These are phyloP conservation scores for Truncatella angustata DNA, from an alignment of 2,329 filamentous ascomycete genomes.

Conservation along the genomic window DNA sequence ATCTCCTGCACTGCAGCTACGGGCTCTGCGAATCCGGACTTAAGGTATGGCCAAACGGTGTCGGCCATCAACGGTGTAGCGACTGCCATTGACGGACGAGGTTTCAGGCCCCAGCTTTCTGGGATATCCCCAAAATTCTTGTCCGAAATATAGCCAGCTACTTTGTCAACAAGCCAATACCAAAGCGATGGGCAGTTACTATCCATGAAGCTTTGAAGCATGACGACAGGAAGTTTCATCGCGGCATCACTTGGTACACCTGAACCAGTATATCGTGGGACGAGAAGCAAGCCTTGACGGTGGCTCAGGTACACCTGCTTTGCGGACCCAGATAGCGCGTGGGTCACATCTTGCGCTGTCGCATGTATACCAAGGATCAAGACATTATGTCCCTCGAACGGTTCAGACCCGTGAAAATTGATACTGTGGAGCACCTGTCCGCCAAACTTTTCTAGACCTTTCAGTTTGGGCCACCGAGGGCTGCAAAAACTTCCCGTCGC, in stretches of 20 bases:
- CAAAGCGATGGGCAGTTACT: neutral
- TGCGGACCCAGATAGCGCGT: slow-evolving; percentile 12
- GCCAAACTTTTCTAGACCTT: slow-evolving; percentile 16
- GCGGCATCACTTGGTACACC: neutral
- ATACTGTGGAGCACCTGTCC: slow-evolving; percentile 15
- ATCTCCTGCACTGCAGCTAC: slow-evolving; percentile 27
- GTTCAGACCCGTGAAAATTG: slow-evolving; percentile 13
- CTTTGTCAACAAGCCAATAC: neutral
- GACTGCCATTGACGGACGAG: slow-evolving; percentile 1
- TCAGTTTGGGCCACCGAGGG: slow-evolving; percentile 8
- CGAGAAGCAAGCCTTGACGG: neutral
- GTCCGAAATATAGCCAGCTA: neutral
- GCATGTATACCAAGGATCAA: slow-evolving; percentile 13
- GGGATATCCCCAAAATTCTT: slow-evolving; percentile 13
- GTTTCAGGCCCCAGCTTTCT: slow-evolving; percentile 10
- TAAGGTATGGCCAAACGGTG: slow-evolving; percentile 25
- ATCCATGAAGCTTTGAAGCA: neutral
- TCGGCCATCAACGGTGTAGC: slow-evolving; percentile 16
- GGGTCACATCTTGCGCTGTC: slow-evolving; percentile 12
- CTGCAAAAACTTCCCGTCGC: slow-evolving; percentile 4
- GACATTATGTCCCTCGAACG: slow-evolving; percentile 15
- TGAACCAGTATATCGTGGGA: neutral
- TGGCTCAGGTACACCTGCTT: slow-evolving; percentile 12
- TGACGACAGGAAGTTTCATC: neutral
- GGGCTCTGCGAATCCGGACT: slow-evolving; percentile 23